phyloP scores from a whole-genome alignment of 352 stramenopile species.

The Pythium dissimile region DNA sequence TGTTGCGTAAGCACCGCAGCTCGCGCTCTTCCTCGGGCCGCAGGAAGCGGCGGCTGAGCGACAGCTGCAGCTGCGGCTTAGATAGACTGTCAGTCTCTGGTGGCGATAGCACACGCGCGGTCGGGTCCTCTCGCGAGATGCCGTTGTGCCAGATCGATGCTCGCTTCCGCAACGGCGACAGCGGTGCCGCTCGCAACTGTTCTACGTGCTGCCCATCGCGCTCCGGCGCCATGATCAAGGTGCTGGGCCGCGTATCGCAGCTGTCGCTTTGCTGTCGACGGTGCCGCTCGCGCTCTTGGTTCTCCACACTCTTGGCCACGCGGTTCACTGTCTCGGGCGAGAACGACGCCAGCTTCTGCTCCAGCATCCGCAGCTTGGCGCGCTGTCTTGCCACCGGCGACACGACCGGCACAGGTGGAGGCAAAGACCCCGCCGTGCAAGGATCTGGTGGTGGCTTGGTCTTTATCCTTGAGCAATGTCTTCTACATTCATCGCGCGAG shows the following conservation, averaged over 20 bases:
- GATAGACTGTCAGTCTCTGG: not conserved
- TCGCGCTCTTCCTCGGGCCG: slow-evolving; percentile 55
- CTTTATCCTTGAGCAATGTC: not conserved
- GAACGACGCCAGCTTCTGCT: slow-evolving; percentile 51
- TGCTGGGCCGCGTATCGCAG: too few species aligned
- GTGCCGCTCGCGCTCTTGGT: not conserved
- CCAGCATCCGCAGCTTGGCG: slow-evolving; percentile 49
- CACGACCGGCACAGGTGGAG: not conserved
- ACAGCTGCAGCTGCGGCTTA: not conserved
- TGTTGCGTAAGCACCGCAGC: slow-evolving; percentile 42
- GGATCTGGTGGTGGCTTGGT: not conserved
- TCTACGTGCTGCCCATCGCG: too few species aligned
- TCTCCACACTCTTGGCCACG: slow-evolving; percentile 21
- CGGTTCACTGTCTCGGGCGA: slow-evolving; percentile 45
- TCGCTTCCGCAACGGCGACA: slow-evolving; percentile 46
- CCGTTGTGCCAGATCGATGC: slow-evolving; percentile 52
- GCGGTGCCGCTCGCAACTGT: slow-evolving; percentile 28
- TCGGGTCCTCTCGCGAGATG: slow-evolving; percentile 38
- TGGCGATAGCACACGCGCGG: too few species aligned
- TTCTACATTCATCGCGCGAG: slow-evolving; percentile 2
- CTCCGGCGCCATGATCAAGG: not conserved
- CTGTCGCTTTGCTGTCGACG: not conserved
- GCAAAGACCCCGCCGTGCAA: not conserved
- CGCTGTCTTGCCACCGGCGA: slow-evolving; percentile 50
- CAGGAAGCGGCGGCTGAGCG: slow-evolving; percentile 41